Conservation (phyloP, 2,329 filamentous ascomycete genomes). For the Epichloe typhina region DNA sequence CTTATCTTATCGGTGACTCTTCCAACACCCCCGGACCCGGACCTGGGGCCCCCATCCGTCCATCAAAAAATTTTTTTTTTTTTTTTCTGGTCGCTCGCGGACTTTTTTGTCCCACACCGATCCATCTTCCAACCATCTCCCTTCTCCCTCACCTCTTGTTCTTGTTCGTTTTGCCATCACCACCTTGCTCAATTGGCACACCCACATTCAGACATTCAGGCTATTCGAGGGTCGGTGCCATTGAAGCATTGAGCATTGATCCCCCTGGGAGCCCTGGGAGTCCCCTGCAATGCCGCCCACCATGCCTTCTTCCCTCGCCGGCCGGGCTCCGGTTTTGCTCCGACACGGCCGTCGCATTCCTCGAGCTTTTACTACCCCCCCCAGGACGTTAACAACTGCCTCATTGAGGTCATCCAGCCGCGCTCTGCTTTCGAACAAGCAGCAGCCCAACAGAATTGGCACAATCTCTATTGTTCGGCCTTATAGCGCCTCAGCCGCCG, state of each 20-base stretch:
- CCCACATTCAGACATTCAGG: conserved; percentile 13
- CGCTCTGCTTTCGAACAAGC: conserved; percentile 18
- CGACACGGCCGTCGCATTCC: conserved; percentile 40
- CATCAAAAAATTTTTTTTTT: conserved; percentile 11
- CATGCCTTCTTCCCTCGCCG: conserved; percentile 32
- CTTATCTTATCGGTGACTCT: too few relatives aligned
- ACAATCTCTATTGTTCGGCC: conserved; percentile 30
- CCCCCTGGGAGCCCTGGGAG: conserved; percentile 14
- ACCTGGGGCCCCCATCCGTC: not conserved
- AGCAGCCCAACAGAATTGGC: conserved; percentile 32
- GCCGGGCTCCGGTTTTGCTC: conserved; percentile 44
- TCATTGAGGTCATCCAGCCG: conserved; percentile 18
- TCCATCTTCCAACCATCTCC: conserved; percentile 8
- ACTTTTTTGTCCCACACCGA: conserved; percentile 6
- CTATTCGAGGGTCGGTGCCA: conserved; percentile 23
- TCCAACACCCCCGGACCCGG: not conserved
- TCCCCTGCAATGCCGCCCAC: conserved; percentile 25
- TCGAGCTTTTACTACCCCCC: conserved; percentile 27
- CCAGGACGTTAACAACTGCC: conserved; percentile 30
- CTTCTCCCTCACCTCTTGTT: not conserved
- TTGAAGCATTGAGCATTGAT: conserved; percentile 18
- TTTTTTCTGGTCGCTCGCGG: conserved; percentile 7
- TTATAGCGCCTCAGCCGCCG: conserved; percentile 32
- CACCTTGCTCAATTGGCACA: conserved; percentile 16
- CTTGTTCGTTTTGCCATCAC: conserved; percentile 6